Percentiles rank a stretch among this genome's conserved stretches.
These are phyloP conservation scores for Wickerhamiella siamensis DNA, from an alignment of 805 yeast genomes.

Conservation along the genomic window DNA sequence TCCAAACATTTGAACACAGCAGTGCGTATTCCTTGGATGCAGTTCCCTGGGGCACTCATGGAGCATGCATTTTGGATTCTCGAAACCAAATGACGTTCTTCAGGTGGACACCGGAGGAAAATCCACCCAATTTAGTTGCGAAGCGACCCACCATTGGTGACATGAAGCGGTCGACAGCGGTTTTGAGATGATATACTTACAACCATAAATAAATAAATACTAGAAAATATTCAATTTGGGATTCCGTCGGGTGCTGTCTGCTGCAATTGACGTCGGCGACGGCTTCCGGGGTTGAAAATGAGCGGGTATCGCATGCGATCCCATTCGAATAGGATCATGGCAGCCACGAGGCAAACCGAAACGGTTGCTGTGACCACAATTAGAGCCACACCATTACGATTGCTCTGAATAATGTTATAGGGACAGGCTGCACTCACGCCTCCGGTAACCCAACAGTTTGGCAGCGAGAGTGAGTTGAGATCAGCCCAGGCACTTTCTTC, in stretches of 20 bases:
- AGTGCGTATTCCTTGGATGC: neutral
- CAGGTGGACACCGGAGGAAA: slow-evolving; percentile 1
- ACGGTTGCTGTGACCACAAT: slow-evolving; percentile 54
- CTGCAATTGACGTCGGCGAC: slow-evolving; percentile 32
- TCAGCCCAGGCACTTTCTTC: slow-evolving; percentile 55
- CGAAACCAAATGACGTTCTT: neutral
- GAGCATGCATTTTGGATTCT: neutral
- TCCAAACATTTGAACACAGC: neutral
- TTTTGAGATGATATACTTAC: too few relatives aligned
- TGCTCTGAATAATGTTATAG: slow-evolving; percentile 42
- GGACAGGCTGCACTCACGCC: slow-evolving; percentile 73
- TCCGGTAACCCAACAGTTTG: slow-evolving; percentile 74
- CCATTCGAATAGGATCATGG: slow-evolving; percentile 34
- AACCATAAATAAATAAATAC: too few relatives aligned
- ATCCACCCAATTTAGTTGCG: too few relatives aligned
- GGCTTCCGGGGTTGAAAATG: neutral
- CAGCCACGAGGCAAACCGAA: slow-evolving; percentile 35
- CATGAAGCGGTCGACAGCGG: too few relatives aligned
- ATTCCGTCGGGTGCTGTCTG: slow-evolving; percentile 72
- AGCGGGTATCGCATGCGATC: slow-evolving; percentile 26
- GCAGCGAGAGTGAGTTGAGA: slow-evolving; percentile 58
- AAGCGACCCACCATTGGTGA: too few relatives aligned
- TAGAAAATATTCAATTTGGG: slow-evolving; percentile 49
- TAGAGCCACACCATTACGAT: slow-evolving; percentile 44
- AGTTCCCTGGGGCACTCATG: neutral